A percentile compares a stretch with the other conserved stretches of the same genome.
phyloP scores from a whole-genome alignment of 169 alveolate species.

The Eimeria brunetti region DNA sequence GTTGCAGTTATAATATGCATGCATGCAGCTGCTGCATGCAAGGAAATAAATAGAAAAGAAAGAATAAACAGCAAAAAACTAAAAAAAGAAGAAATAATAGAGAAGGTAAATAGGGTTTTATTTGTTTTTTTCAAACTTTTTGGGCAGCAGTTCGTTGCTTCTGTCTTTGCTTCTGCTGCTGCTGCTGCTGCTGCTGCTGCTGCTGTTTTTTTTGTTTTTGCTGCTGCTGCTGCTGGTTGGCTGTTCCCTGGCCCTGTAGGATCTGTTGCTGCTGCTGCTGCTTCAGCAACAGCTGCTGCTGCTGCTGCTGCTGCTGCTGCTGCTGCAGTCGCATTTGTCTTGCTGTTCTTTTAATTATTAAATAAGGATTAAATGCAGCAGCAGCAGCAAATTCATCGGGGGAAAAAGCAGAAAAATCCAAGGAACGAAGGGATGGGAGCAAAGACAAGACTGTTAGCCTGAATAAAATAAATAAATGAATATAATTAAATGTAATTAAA shows the following conservation, averaged over 20 bases:
- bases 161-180: background rate
- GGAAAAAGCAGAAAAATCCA: slow-evolving; percentile 40
- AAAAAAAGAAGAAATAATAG: background rate
- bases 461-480: too few relatives aligned
- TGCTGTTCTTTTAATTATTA: background rate
- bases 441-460: slow-evolving; percentile 31
- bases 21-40: background rate
- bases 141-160: background rate
- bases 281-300: background rate
- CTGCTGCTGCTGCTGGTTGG: background rate
- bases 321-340: background rate
- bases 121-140: background rate
- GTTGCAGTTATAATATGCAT: background rate
- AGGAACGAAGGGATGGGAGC: background rate
- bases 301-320: slow-evolving; percentile 13
- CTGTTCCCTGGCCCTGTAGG: background rate
- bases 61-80: background rate
- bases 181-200: slow-evolving; percentile 3
- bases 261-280: too few relatives aligned
- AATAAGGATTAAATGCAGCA: background rate
- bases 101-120: background rate
- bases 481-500: too few relatives aligned
- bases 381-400: slow-evolving; percentile 60
- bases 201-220: too few relatives aligned
- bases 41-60: too few relatives aligned